Base-by-base conservation (phyloP, 805 yeast genomes). In the Kuraishia hungarica region DNA sequence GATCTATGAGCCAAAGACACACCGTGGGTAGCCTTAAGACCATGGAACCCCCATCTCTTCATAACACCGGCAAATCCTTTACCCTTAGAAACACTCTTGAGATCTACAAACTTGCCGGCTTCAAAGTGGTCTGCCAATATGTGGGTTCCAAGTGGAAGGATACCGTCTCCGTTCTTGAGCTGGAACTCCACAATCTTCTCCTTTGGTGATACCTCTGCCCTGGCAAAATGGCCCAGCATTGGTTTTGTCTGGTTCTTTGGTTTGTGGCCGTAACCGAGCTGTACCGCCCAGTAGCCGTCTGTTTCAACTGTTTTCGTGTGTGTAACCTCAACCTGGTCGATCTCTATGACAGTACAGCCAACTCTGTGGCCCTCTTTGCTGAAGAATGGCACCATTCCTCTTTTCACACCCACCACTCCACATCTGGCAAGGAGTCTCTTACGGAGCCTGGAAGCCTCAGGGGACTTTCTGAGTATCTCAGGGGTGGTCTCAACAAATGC, bases 31-130 rank as follows among this genome's bases (percentile, higher is more conserved):
- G 97, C 97, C 49, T 83, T 81, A 70, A 88, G 81, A 78, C 99
- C 99, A 51, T 74, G 75, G 73, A 93, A 94, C 13, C 89, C 88
- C 77, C 87, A 87, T 72, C 97, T 84, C 70, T 93, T 93, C 97
- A 94, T 94, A 23, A 93, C 98, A 82, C 99, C 99, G 22, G 92
- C 89, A 69, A 90, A 90, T 11, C 99, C 99, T 72, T 94, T 94
- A 72, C 99, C 99, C 69, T 90, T 93, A 53, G 92, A 77, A 20
- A 79, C 77, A 17, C 92, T 87, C 67, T 83, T 79, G 54, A 90
- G 74, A 67, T 94, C 99, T 26, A 94, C 92, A 57, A 74, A 80
- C 69, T 90, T 94, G 29, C 97, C 98, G 19, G 74, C 76, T 56
- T 83, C 79, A 68, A 93, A 93, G 70, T 86, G 92, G 65, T 89